Evolutionary conservation across 23 red algal genomes (phyloP), one percentile per base, ranked within the genome.

Genomic region (Gracilaria domingensis): DNA sequence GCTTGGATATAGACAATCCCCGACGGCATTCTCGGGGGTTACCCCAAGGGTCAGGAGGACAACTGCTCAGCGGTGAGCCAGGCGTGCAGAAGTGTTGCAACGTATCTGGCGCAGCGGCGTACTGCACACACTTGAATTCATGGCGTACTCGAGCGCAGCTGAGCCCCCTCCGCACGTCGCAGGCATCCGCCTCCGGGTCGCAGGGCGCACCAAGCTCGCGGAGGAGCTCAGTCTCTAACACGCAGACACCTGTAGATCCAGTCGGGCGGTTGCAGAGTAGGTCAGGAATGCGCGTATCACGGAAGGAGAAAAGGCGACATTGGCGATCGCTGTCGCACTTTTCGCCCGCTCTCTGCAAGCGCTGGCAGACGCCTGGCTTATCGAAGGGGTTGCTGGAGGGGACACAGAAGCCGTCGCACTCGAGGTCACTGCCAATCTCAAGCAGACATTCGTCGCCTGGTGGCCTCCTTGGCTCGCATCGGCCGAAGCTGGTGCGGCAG

Each of bases 371-470:
- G 33, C 77, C 77, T 12, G 36, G 36, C 4, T 75, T 45, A 0
- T 23, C 49, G 29, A 54, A 29, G 21, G 5, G 18, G 51, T 4
- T 58, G 25, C 6, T 4, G 50, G 6, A 2, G 26, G 29, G 6
- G 7, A 42, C 49, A 32, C 77, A 81, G 21, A 81, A 81, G 55
- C 77, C 77, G 8, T 56, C 16, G 34, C 77, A 81, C 5, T 58
- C 33, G 11, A 6, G 1, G n/a, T n/a, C n/a, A 48, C 26, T 81
- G 1, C 12, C 30, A 17, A 1, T 25, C 40, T 34, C 5, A 11
- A 81, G 4, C 7, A 4, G 25, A 18, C 45, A 81, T 25, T 20
- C 33, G 6, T 8, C 75, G 0, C 77, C 77, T 12, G 77, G 49
- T 17, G 25, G 49, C 17, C 17, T 17, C 21, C 26, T 81, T 2